Base-by-base conservation (phyloP, 495 filamentous ascomycete species). In the Staphylotrichum longicolle region DNA sequence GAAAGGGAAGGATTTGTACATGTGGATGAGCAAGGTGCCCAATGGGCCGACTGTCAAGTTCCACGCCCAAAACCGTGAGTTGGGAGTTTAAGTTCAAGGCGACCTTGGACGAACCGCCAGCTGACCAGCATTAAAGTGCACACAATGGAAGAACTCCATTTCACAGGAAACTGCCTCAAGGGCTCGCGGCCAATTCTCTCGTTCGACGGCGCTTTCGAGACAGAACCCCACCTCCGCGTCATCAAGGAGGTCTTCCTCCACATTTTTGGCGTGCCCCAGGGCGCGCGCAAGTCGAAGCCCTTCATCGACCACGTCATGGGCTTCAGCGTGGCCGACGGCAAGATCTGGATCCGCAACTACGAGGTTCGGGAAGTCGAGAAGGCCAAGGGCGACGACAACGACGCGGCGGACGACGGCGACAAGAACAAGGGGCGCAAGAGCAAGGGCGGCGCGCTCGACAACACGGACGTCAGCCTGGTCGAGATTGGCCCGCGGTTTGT, bases 401-500 rank as follows among this genome's bases (percentile, higher is more conserved):
- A 69, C 5, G 74, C 69, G 4, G 74, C 70, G 4, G 70, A 67
- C 32, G 60, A 58, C 6, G 54, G 61, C 15, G 50, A 50, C 27
- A 68, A 63, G 56, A 68, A 69, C 45, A 64, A 68, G 32, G 65
- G 61, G 48, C 56, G 71, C 61, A 70, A 71, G 49, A 54, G 55
- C 47, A 72, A 79, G 74, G 60, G 52, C 44, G 15, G 61, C 53
- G 72, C 73, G 35, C 75, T 49, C 70, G 79, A 76, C 56, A 83
- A 86, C 57, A 89, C 89, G 33, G 90, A 95, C 63, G 70, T 98
- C 12, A 88, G 81, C 48, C 78, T 98, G 48, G 87, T 96, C 3
- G 94, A 98, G 78, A 96, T 98, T 59, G 95, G 94, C 2, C 93
- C 95, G 5, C 83, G 94, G 52, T 96, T 98, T 69, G 93, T 98